A percentile compares a stretch with the other conserved stretches of the same genome.
These are phyloP conservation scores for Tolypocladium album DNA, from an alignment of 2,329 filamentous ascomycete genomes.

Conservation along the genomic window DNA sequence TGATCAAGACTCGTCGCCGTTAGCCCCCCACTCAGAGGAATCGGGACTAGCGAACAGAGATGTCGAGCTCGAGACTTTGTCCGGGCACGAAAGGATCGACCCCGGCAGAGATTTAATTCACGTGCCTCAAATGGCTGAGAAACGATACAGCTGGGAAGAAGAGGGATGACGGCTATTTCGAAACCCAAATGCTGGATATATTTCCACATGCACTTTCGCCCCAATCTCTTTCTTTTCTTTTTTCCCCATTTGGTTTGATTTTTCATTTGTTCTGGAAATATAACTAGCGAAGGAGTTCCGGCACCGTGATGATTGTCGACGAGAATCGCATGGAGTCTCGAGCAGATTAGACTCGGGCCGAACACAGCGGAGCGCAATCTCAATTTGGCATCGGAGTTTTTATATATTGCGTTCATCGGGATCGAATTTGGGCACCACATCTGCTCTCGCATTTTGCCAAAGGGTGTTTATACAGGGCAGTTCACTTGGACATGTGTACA, in stretches of 20 bases:
- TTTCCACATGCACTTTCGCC: neutral
- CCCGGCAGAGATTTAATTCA: conserved; percentile 34
- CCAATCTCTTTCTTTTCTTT: neutral
- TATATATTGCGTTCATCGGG: neutral
- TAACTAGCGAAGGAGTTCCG: conserved; percentile 10
- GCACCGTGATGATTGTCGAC: neutral
- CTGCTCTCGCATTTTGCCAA: neutral
- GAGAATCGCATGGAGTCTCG: neutral
- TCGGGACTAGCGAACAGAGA: neutral
- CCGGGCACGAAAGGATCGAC: conserved; percentile 27
- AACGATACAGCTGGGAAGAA: conserved; percentile 42
- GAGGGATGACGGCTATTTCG: conserved; percentile 4
- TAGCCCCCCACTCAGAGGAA: neutral
- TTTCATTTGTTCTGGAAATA: conserved; percentile 1
- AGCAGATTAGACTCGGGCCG: neutral
- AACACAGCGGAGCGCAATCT: neutral
- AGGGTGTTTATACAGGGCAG: neutral
- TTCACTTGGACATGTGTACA: neutral
- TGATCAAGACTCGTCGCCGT: neutral
- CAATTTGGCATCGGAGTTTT: neutral
- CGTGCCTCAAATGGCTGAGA: conserved; percentile 38
- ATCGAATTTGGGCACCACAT: neutral
- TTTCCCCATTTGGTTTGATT: conserved; percentile 1
- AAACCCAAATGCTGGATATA: neutral
- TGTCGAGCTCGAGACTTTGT: neutral